Evolutionary conservation across 2,329 filamentous ascomycete species (phyloP).

Genomic region (Fusarium udum): DNA sequence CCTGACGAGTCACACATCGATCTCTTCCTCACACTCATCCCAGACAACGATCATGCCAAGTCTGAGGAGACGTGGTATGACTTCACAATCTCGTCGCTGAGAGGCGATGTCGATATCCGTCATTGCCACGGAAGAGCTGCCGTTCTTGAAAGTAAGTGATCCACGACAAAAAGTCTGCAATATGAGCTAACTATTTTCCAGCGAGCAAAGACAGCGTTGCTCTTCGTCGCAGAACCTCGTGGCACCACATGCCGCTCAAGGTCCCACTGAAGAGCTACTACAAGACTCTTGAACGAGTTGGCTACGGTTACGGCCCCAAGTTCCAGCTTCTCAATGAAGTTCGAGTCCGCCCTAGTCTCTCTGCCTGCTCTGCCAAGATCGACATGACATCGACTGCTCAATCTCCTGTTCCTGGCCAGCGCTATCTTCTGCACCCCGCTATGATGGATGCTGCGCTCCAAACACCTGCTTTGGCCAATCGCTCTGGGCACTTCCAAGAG

Average conservation of each 20-base stretch:
- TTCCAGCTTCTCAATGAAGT: conserved; percentile 39
- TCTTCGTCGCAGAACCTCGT: conserved; percentile 26
- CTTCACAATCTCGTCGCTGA: conserved; percentile 39
- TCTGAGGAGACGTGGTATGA: conserved; percentile 35
- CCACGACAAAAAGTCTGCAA: background rate
- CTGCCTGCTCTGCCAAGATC: conserved; percentile 36
- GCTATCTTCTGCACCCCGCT: conserved; percentile 36
- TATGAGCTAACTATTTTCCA: conserved; percentile 1
- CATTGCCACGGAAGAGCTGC: conserved; percentile 34
- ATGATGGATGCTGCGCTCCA: conserved; percentile 41
- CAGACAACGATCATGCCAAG: conserved; percentile 24
- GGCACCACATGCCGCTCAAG: conserved; percentile 36
- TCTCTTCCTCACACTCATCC: conserved; percentile 37
- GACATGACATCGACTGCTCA: conserved; percentile 25
- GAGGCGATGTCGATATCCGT: conserved; percentile 38
- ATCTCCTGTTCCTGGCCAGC: conserved; percentile 34
- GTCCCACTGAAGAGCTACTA: conserved; percentile 39
- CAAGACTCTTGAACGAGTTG: conserved; percentile 36
- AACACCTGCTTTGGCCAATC: conserved; percentile 36
- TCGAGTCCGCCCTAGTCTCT: conserved; percentile 32
- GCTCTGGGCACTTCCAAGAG: conserved; percentile 37
- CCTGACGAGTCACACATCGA: conserved; percentile 33
- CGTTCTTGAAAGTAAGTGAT: conserved; percentile 27
- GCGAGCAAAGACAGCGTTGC: background rate
- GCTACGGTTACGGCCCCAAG: conserved; percentile 39